A percentile compares a stretch with the other conserved stretches of the same genome.
phyloP scores from a whole-genome alignment of 768 basidiomycete species.

The Russula foetens region DNA sequence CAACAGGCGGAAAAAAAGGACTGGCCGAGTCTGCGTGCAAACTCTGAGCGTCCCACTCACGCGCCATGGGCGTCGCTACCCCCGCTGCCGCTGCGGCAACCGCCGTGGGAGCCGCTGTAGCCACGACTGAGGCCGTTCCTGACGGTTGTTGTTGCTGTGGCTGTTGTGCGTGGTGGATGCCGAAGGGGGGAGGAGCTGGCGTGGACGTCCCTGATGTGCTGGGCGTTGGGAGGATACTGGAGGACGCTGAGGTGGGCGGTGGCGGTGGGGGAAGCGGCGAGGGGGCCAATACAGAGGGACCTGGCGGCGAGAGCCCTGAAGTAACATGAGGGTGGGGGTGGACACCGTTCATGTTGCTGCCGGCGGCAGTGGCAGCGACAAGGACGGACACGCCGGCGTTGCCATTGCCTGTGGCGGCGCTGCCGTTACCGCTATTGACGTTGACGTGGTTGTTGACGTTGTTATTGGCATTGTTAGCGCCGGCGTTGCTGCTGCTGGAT shows the following conservation, averaged over 20 bases:
- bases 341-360: background rate
- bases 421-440: background rate
- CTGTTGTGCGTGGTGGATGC: background rate
- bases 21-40: slow-evolving; percentile 37
- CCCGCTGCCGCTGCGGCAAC: background rate
- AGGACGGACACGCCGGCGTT: background rate
- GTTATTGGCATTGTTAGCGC: background rate
- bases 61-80: slow-evolving; percentile 17
- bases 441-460: background rate
- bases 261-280: background rate
- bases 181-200: slow-evolving; percentile 20
- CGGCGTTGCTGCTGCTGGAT: background rate
- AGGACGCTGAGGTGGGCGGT: slow-evolving; percentile 10
- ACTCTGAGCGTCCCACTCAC: slow-evolving; percentile 73
- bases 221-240: slow-evolving; percentile 17
- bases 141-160: background rate
- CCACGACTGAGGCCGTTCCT: too few species aligned
- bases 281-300: background rate
- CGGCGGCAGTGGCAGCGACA: too few species aligned
- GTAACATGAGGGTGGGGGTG: too few species aligned
- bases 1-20: background rate
- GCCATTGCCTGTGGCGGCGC: background rate
- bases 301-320: background rate
- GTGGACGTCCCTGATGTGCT: slow-evolving; percentile 21
- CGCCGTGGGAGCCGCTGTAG: background rate